Percentiles rank a stretch among this genome's conserved stretches.
phyloP scores from a whole-genome alignment of 2,329 filamentous ascomycete genomes.

The Chaetomium globosum region DNA sequence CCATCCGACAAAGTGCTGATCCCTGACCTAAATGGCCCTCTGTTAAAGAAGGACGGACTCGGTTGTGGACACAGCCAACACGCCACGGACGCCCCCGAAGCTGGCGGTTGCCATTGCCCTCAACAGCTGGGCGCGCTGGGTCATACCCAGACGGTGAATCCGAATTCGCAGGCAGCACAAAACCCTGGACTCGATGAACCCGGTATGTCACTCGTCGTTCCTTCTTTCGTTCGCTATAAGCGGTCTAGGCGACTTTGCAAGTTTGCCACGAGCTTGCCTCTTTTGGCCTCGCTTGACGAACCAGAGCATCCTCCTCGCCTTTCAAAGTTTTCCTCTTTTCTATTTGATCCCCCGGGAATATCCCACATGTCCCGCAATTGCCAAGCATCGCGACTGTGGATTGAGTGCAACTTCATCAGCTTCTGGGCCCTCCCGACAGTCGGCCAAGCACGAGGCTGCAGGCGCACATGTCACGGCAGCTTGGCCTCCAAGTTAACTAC shows the following conservation, averaged over 20 bases:
- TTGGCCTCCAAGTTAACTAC: constrained; percentile 30
- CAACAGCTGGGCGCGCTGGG: background rate
- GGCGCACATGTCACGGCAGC: constrained; percentile 14
- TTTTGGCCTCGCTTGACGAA: background rate
- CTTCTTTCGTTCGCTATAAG: background rate
- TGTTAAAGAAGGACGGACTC: background rate
- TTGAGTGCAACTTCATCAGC: constrained; percentile 12
- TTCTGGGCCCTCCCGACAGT: background rate
- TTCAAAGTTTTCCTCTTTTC: background rate
- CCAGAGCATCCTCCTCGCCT: background rate
- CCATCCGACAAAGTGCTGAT: constrained; percentile 30
- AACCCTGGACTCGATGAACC: background rate
- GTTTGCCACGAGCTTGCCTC: background rate
- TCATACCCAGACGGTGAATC: background rate
- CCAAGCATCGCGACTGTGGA: background rate
- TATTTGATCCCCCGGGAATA: background rate
- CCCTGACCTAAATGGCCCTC: constrained; percentile 19
- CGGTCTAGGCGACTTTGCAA: background rate
- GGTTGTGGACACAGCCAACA: background rate
- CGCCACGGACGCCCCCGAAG: background rate
- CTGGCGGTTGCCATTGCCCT: background rate
- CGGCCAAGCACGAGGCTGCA: constrained; percentile 20
- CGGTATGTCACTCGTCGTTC: constrained; percentile 1
- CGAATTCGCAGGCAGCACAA: constrained; percentile 5
- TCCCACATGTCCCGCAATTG: constrained; percentile 7